phyloP scores from a whole-genome alignment of 2,329 filamentous ascomycete species.

The Rosellinia necatrix region DNA sequence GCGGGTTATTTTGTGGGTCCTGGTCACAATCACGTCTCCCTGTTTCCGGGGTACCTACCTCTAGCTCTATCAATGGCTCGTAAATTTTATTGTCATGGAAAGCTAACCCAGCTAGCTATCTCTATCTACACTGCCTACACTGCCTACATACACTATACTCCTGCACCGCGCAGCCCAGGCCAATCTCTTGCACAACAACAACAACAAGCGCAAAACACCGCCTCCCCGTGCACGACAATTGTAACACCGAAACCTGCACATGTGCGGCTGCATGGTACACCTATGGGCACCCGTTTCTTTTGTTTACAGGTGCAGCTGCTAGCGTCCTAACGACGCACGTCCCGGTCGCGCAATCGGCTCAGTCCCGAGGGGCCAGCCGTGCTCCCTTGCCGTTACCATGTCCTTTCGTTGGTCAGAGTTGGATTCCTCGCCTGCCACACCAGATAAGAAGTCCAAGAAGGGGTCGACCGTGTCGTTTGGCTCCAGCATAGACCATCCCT shows the following conservation, averaged over 20 bases:
- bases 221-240: not conserved
- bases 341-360: conserved; percentile 6
- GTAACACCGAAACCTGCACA: not conserved
- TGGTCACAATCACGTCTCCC: conserved; percentile 1
- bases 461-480: conserved; percentile 45
- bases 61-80: conserved; percentile 1
- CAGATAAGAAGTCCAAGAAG: conserved; percentile 47
- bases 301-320: not conserved
- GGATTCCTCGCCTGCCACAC: conserved; percentile 53
- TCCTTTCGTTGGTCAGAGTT: conserved; percentile 48
- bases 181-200: not conserved
- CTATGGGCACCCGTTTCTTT: not conserved
- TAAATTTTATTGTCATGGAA: conserved; percentile 23
- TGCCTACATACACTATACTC: no score
- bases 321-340: conserved; percentile 1
- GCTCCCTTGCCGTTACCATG: conserved; percentile 32
- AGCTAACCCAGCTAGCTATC: not conserved
- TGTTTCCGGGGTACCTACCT: conserved; percentile 21
- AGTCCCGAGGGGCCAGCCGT: conserved; percentile 14
- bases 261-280: not conserved
- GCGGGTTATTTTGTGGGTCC: conserved; percentile 3
- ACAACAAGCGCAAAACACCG: conserved; percentile 4
- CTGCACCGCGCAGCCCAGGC: not conserved
- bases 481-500: conserved; percentile 50
- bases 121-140: not conserved